These are phyloP conservation scores for Fusarium pininemorale DNA, from an alignment of 2,329 filamentous ascomycete species.

Conservation along the genomic window DNA sequence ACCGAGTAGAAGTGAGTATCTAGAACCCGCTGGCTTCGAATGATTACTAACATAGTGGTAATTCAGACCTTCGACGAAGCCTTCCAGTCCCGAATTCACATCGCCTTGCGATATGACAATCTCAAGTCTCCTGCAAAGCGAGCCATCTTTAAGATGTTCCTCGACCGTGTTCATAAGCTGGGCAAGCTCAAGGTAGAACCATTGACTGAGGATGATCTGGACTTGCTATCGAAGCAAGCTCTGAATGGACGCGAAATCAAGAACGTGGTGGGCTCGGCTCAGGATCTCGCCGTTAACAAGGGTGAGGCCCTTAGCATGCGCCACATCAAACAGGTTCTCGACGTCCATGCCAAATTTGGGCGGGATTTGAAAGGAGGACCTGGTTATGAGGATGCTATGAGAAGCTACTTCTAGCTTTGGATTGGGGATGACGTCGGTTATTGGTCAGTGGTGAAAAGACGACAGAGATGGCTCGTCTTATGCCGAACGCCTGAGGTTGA, in stretches of 20 bases:
- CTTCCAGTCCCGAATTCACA: conserved; percentile 88
- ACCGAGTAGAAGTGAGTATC: conserved; percentile 72
- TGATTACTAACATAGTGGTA: conserved; percentile 1
- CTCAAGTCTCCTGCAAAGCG: conserved; percentile 77
- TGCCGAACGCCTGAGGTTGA: not conserved
- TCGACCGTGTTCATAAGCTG: conserved; percentile 74
- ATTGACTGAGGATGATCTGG: conserved; percentile 74
- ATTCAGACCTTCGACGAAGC: conserved; percentile 83
- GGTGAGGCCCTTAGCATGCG: conserved; percentile 75
- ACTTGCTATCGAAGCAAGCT: conserved; percentile 71
- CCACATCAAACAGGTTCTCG: conserved; percentile 84
- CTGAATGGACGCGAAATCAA: conserved; percentile 79
- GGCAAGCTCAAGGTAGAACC: conserved; percentile 68
- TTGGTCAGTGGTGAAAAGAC: not conserved
- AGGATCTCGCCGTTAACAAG: conserved; percentile 83
- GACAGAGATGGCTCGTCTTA: not conserved
- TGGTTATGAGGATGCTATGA: conserved; percentile 85
- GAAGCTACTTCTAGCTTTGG: conserved; percentile 70
- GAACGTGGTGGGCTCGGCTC: conserved; percentile 84
- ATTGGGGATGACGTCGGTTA: not conserved
- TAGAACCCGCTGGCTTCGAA: not conserved
- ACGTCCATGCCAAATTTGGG: conserved; percentile 84
- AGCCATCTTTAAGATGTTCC: conserved; percentile 84
- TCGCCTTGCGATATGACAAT: conserved; percentile 82
- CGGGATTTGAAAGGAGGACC: conserved; percentile 82